A percentile compares a stretch with the other conserved stretches of the same genome.
These are phyloP conservation scores for Gryganskiella cystojenkinii DNA, from an alignment of 192 early-diverging fungal genomes.

Conservation along the genomic window DNA sequence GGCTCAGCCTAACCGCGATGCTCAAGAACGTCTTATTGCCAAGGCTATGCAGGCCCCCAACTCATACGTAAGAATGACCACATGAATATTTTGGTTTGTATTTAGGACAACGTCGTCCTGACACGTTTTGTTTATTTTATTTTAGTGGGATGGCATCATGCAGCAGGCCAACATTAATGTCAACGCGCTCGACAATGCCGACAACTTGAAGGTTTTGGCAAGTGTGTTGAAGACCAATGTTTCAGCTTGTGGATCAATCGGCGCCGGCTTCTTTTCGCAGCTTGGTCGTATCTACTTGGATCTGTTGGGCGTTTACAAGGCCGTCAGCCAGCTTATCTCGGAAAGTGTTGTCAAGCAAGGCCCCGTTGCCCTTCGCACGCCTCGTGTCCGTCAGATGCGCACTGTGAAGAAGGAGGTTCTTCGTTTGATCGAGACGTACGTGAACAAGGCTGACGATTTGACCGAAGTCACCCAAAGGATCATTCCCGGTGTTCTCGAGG, in stretches of 20 bases:
- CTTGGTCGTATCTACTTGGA: conserved; percentile 91
- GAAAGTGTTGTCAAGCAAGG: conserved; percentile 79
- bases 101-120: too few species aligned
- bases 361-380: conserved; percentile 91
- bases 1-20: conserved; percentile 82
- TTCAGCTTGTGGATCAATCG: conserved; percentile 88
- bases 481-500: conserved; percentile 92
- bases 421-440: conserved; percentile 92
- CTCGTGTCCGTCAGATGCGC: conserved; percentile 88
- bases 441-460: conserved; percentile 90
- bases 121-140: neutral
- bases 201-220: conserved; percentile 88
- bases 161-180: conserved; percentile 73
- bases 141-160: conserved; percentile 86
- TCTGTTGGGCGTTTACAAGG: conserved; percentile 92
- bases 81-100: too few species aligned
- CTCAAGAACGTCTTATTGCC: conserved; percentile 85
- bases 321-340: conserved; percentile 87
- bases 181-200: conserved; percentile 77
- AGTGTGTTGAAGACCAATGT: conserved; percentile 98
- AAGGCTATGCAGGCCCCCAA: conserved; percentile 94
- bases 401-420: conserved; percentile 98
- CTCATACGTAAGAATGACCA: conserved; percentile 67
- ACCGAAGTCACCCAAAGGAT: conserved; percentile 81
- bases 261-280: conserved; percentile 89